phyloP scores from a whole-genome alignment of 1,284 basidiomycete species.

The Tilletia setariae region DNA sequence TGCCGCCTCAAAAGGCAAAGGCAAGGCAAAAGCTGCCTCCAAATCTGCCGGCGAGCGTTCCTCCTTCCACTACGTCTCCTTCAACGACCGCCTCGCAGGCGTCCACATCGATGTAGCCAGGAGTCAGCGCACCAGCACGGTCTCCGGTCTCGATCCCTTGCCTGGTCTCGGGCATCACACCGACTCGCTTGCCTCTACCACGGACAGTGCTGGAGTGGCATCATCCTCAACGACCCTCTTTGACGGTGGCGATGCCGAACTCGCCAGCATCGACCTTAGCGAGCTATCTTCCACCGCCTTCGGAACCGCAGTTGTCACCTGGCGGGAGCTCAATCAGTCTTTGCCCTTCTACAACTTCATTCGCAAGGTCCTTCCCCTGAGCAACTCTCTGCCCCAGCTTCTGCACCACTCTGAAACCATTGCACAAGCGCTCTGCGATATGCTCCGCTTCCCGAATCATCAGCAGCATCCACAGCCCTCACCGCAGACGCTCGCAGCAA shows the following conservation, averaged over 20 bases:
- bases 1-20: conserved; percentile 18
- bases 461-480: conserved; percentile 7
- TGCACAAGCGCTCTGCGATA: conserved; percentile 21
- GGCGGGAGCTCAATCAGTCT: conserved; percentile 51
- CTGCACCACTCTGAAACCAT: conserved; percentile 46
- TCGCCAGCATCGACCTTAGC: conserved; percentile 26
- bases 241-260: conserved; percentile 17
- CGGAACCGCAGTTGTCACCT: conserved; percentile 39
- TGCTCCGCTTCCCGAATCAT: conserved; percentile 16
- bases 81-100: conserved; percentile 51
- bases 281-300: conserved; percentile 39
- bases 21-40: conserved; percentile 14
- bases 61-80: conserved; percentile 49
- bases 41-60: conserved; percentile 14
- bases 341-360: conserved; percentile 45
- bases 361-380: conserved; percentile 29
- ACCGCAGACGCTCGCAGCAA: neutral
- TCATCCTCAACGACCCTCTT: conserved; percentile 15
- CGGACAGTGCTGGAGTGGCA: neutral
- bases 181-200: conserved; percentile 38
- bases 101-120: conserved; percentile 42
- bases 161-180: conserved; percentile 19
- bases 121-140: conserved; percentile 31
- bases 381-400: conserved; percentile 45
- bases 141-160: conserved; percentile 29